A percentile compares a stretch with the other conserved stretches of the same genome.
phyloP scores from a whole-genome alignment of 1,284 basidiomycete species.

The Coniophora puteana region DNA sequence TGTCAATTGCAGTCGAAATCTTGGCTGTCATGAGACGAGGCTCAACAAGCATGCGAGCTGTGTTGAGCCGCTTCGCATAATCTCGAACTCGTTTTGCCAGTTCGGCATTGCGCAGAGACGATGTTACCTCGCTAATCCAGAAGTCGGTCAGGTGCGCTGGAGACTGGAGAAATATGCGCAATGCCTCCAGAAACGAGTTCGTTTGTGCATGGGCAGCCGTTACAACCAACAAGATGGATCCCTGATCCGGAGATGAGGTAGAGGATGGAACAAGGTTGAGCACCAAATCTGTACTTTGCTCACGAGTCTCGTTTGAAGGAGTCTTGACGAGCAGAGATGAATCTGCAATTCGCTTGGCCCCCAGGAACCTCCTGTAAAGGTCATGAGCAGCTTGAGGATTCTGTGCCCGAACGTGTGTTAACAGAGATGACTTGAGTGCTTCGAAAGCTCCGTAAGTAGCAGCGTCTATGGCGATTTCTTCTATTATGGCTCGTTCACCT shows the following conservation, averaged over 20 bases:
- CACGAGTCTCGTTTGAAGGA: conserved; percentile 12
- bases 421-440: conserved; percentile 49
- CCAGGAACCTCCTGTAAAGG: conserved; percentile 43
- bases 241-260: conserved; percentile 28
- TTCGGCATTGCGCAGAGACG: conserved; percentile 29
- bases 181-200: conserved; percentile 49
- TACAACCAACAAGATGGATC: conserved; percentile 46
- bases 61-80: conserved; percentile 44
- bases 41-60: conserved; percentile 47
- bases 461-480: conserved; percentile 47
- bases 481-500: conserved; percentile 28
- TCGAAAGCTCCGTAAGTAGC: conserved; percentile 37
- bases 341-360: conserved; percentile 24
- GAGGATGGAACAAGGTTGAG: conserved; percentile 10
- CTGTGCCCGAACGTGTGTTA: conserved; percentile 36
- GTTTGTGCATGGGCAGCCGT: conserved; percentile 57
- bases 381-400: conserved; percentile 40
- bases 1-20: conserved; percentile 39
- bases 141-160: conserved; percentile 32
- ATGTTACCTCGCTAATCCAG: conserved; percentile 34
- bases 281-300: conserved; percentile 18
- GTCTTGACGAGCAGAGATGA: conserved; percentile 12
- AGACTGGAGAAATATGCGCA: conserved; percentile 38
- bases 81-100: conserved; percentile 35
- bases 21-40: conserved; percentile 48